Evolutionary conservation across 192 early-diverging fungal species (phyloP).

Genomic region (Rhizoclosmatium sp.): DNA sequence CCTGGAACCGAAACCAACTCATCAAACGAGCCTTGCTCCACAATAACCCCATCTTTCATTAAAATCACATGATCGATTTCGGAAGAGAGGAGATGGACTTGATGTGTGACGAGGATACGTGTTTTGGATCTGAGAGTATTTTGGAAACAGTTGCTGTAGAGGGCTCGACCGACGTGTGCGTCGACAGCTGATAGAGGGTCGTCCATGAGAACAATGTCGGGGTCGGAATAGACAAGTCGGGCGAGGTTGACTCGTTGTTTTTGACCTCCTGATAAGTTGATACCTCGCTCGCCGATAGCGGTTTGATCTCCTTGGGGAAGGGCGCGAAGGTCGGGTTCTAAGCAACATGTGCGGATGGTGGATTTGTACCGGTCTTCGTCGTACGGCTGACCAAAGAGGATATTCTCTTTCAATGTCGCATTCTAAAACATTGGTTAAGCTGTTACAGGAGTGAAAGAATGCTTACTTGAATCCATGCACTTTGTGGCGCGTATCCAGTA

Average conservation of each 20-base stretch:
- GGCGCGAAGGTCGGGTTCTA: conserved; percentile 71
- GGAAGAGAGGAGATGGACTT: conserved; percentile 75
- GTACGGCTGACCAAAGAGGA: conserved; percentile 73
- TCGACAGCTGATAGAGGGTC: conserved; percentile 58
- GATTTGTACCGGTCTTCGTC: conserved; percentile 66
- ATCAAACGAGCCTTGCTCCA: conserved; percentile 66
- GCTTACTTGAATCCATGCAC: conserved; percentile 82
- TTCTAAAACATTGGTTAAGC: conserved; percentile 76
- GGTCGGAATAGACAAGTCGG: conserved; percentile 78
- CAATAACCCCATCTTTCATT: conserved; percentile 74
- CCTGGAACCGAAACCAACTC: conserved; percentile 64
- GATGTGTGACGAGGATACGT: conserved; percentile 85
- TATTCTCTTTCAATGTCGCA: conserved; percentile 66
- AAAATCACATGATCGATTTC: conserved; percentile 74
- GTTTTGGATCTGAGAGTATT: conserved; percentile 76
- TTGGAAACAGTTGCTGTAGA: conserved; percentile 79
- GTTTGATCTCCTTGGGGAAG: conserved; percentile 74
- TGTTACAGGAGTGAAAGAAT: conserved; percentile 68
- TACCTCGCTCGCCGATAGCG: conserved; percentile 60
- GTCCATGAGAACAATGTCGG: conserved; percentile 55
- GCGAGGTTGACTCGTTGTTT: conserved; percentile 85
- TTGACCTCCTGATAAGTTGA: conserved; percentile 72
- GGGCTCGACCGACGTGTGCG: conserved; percentile 65
- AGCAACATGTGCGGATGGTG: conserved; percentile 71
- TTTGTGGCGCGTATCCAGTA: conserved; percentile 83